Conservation (phyloP, 768 basidiomycete genomes). For the Kockovaella imperatae region DNA sequence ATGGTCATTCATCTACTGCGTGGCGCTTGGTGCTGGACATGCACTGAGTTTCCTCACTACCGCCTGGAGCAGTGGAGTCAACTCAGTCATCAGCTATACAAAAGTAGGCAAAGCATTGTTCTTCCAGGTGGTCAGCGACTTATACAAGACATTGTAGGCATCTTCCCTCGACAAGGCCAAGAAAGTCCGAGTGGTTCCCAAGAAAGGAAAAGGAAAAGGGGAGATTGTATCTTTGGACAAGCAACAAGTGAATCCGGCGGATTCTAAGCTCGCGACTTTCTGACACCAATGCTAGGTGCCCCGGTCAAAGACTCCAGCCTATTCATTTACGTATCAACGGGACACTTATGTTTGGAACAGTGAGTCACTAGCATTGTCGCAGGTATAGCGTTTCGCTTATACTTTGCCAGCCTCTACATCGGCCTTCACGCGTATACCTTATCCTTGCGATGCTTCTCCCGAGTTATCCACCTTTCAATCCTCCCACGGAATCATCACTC, state of each 20-base stretch:
- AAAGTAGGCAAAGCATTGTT: conserved; percentile 51
- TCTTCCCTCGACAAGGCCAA: conserved; percentile 62
- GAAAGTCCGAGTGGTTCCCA: conserved; percentile 72
- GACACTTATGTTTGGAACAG: conserved; percentile 75
- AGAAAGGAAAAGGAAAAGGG: conserved; percentile 73
- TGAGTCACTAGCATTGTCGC: conserved; percentile 13
- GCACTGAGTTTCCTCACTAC: conserved; percentile 88
- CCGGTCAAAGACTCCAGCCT: conserved; percentile 53
- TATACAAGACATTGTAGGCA: conserved; percentile 48
- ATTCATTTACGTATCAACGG: conserved; percentile 86
- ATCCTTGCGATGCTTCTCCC: conserved; percentile 70
- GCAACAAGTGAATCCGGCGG: conserved; percentile 44
- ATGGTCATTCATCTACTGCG: conserved; percentile 93
- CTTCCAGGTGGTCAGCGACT: conserved; percentile 5
- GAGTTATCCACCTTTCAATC: conserved; percentile 58
- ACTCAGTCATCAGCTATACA: conserved; percentile 70
- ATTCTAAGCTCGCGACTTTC: too few species aligned
- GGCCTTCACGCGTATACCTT: conserved; percentile 73
- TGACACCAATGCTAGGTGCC: too few species aligned
- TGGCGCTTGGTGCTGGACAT: conserved; percentile 74
- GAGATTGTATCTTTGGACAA: conserved; percentile 75
- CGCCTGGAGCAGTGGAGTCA: conserved; percentile 73
- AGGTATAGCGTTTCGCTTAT: not conserved
- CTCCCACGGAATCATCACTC: conserved; percentile 51
- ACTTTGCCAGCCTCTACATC: conserved; percentile 45